phyloP scores from a whole-genome alignment of 1,139 yeast genomes.

The Candida sojae region DNA sequence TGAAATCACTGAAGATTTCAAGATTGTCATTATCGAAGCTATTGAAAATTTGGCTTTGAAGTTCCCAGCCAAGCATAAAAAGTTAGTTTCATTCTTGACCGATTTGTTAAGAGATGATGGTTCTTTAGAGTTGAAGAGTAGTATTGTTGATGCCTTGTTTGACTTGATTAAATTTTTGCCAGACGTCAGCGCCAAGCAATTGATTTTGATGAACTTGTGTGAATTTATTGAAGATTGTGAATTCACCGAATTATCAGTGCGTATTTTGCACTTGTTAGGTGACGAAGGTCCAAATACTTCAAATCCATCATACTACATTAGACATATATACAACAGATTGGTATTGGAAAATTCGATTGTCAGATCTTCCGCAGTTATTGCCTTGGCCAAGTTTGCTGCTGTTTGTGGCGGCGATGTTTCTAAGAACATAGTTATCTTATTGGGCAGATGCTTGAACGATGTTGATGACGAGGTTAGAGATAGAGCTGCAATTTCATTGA shows the following conservation, averaged over 20 bases:
- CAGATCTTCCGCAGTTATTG: conserved; percentile 92
- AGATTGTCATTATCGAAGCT: conserved; percentile 92
- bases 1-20: conserved; percentile 95
- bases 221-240: conserved; percentile 99
- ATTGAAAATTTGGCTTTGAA: conserved; percentile 88
- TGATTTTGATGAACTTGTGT: conserved; percentile 85
- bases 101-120: conserved; percentile 92
- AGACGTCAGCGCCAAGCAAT: conserved; percentile 68
- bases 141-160: conserved; percentile 86
- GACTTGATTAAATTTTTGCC: conserved; percentile 90
- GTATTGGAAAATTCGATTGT: conserved; percentile 94
- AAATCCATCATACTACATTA: conserved; percentile 87
- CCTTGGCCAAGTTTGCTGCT: conserved; percentile 87
- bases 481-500: conserved; percentile 86
- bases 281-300: conserved; percentile 89
- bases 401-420: conserved; percentile 70
- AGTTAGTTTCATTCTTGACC: conserved; percentile 79
- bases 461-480: conserved; percentile 97
- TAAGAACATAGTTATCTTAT: conserved; percentile 70
- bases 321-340: conserved; percentile 96
- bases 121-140: conserved; percentile 77
- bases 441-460: conserved; percentile 84
- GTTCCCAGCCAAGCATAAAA: conserved; percentile 87
- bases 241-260: conserved; percentile 87
- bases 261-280: conserved; percentile 88